Evolutionary conservation across 495 filamentous ascomycete species (phyloP).

Genomic region (Penicillium pulvis): DNA sequence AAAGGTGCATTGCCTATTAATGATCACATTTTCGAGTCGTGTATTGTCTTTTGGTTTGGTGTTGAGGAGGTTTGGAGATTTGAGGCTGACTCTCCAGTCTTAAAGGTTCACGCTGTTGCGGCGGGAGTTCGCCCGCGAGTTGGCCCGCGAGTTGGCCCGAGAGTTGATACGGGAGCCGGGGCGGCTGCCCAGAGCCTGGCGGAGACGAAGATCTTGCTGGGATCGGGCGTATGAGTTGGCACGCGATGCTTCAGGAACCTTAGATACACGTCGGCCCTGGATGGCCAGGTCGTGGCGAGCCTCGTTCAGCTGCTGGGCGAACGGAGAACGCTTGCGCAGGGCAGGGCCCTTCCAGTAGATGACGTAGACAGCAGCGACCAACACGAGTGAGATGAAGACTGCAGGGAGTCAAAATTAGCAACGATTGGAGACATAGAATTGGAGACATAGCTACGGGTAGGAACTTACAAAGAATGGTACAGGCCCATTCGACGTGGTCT

Average conservation of each 20-base stretch:
- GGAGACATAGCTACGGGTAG: not conserved
- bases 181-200: constrained; percentile 46
- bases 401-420: not conserved
- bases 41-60: not conserved
- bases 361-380: constrained; percentile 74
- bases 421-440: not conserved
- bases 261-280: constrained; percentile 43
- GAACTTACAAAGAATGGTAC: constrained; percentile 65
- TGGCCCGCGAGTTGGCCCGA: constrained; percentile 36
- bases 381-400: constrained; percentile 64
- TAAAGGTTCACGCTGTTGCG: constrained; percentile 34
- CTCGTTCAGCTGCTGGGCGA: constrained; percentile 69
- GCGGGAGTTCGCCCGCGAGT: constrained; percentile 38
- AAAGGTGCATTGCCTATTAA: not conserved
- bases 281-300: constrained; percentile 46
- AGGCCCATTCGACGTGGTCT: constrained; percentile 65
- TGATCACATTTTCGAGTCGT: not conserved
- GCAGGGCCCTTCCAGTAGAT: constrained; percentile 76
- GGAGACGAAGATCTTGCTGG: constrained; percentile 52
- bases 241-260: constrained; percentile 41
- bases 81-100: not conserved
- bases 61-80: not conserved
- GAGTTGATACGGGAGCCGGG: constrained; percentile 39
- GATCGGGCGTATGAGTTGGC: constrained; percentile 51
- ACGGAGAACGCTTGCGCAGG: constrained; percentile 68